These are phyloP conservation scores for Vaccinium myrtillus DNA, from an alignment of 148 eudicot genomes.

Conservation along the genomic window DNA sequence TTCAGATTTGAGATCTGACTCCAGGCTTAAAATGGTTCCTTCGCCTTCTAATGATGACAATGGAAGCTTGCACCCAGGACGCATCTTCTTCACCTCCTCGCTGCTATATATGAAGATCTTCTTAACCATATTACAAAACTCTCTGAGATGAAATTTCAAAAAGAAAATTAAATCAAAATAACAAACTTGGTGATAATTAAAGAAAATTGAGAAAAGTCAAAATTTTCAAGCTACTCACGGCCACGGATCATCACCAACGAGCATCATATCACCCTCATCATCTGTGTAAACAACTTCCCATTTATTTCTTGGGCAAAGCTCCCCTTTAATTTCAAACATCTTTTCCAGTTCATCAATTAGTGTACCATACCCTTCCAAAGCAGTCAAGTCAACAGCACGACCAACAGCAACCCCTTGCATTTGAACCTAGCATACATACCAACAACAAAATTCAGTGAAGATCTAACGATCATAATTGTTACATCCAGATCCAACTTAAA, in stretches of 20 bases:
- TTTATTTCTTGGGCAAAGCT: conserved; percentile 50
- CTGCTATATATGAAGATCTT: conserved; percentile 66
- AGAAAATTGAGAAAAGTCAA: not conserved
- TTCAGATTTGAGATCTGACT: conserved; percentile 45
- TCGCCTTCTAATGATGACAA: conserved; percentile 44
- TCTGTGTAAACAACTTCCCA: conserved; percentile 85
- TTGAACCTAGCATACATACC: conserved; percentile 52
- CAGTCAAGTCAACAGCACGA: conserved; percentile 78
- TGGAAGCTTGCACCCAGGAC: conserved; percentile 39
- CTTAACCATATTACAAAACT: conserved; percentile 70
- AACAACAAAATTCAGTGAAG: not conserved
- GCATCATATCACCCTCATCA: conserved; percentile 97
- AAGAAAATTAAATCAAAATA: not conserved
- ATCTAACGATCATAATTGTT: not conserved
- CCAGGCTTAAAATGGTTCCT: conserved; percentile 36
- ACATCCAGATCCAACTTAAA: not conserved
- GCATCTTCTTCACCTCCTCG: conserved; percentile 82
- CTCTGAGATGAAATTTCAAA: conserved; percentile 41
- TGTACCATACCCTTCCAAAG: conserved; percentile 56
- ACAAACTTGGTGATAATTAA: not conserved
- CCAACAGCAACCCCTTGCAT: conserved; percentile 98
- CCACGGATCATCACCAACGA: conserved; percentile 93
- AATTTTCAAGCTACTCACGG: conserved; percentile 50
- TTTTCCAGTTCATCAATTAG: conserved; percentile 68
- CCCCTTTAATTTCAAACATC: conserved; percentile 82